Conservation (phyloP, 2,329 filamentous ascomycete genomes). For the Cryphonectria nitschkei region DNA sequence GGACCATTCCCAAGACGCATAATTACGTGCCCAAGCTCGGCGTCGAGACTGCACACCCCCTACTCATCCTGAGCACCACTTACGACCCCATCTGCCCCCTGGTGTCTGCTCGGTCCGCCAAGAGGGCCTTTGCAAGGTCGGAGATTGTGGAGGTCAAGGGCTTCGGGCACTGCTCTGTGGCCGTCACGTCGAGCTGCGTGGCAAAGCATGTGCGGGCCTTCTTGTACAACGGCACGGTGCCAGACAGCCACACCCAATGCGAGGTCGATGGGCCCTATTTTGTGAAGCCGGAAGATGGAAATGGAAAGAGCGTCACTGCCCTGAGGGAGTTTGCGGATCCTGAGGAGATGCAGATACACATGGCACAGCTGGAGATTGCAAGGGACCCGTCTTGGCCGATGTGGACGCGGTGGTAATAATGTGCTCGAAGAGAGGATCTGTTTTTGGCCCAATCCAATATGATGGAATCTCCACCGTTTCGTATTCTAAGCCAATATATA, state of each 20-base stretch:
- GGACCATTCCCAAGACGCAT: conserved; percentile 38
- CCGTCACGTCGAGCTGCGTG: conserved; percentile 43
- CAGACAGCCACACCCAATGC: conserved; percentile 41
- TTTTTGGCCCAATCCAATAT: background rate
- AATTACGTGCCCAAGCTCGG: conserved; percentile 34
- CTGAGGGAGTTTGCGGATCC: conserved; percentile 20
- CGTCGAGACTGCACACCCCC: conserved; percentile 50
- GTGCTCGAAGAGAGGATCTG: background rate
- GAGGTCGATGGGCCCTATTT: conserved; percentile 46
- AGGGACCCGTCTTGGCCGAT: conserved; percentile 25
- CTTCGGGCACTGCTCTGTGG: conserved; percentile 48
- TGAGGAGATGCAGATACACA: conserved; percentile 24
- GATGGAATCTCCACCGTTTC: no score
- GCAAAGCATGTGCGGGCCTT: conserved; percentile 42
- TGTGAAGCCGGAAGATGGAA: conserved; percentile 34
- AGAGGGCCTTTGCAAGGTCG: conserved; percentile 42
- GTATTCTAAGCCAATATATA: no score
- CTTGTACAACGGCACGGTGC: conserved; percentile 44
- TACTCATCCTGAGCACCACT: conserved; percentile 59
- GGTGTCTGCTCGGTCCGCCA: conserved; percentile 42
- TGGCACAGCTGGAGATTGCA: conserved; percentile 27
- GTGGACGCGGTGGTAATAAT: conserved; percentile 17
- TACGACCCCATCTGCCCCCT: conserved; percentile 61
- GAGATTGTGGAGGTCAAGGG: conserved; percentile 46
- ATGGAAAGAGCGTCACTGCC: conserved; percentile 10